phyloP scores from a whole-genome alignment of 345 rosid species.

The Citrus medica region DNA sequence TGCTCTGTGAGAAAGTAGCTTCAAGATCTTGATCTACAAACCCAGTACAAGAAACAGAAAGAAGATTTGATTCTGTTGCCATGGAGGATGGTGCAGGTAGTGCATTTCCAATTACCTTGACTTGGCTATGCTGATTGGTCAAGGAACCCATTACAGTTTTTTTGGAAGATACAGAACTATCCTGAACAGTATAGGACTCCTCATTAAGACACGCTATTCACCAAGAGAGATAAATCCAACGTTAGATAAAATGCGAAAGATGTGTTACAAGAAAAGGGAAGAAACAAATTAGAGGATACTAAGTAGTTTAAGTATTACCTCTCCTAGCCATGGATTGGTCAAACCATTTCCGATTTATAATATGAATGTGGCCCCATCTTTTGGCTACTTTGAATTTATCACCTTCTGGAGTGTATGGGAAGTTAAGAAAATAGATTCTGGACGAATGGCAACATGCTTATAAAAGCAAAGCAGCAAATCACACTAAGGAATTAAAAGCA shows the following conservation, averaged over 20 bases:
- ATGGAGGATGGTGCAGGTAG: slow-evolving; percentile 29
- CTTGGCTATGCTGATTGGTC: slow-evolving; percentile 47
- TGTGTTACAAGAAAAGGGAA: slow-evolving; percentile 9
- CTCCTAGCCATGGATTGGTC: slow-evolving; percentile 73
- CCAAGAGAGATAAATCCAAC: slow-evolving; percentile 29
- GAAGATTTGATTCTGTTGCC: slow-evolving; percentile 41
- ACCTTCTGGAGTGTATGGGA: slow-evolving; percentile 74
- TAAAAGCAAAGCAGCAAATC: not conserved
- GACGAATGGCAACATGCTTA: not conserved
- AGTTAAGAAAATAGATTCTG: slow-evolving; percentile 43
- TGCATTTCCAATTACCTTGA: slow-evolving; percentile 34
- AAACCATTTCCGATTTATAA: slow-evolving; percentile 84
- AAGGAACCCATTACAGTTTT: slow-evolving; percentile 36
- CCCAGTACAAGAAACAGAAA: slow-evolving; percentile 38
- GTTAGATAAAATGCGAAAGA: slow-evolving; percentile 21
- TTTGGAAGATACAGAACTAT: slow-evolving; percentile 37
- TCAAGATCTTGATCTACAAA: slow-evolving; percentile 65
- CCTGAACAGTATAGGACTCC: slow-evolving; percentile 78
- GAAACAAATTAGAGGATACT: slow-evolving; percentile 8
- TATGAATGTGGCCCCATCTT: slow-evolving; percentile 85
- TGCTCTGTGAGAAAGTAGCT: slow-evolving; percentile 69
- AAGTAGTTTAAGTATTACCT: slow-evolving; percentile 46
- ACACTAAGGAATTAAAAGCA: not conserved
- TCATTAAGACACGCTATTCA: slow-evolving; percentile 86
- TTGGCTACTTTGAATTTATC: slow-evolving; percentile 89